Base-by-base conservation (phyloP, 1,284 basidiomycete genomes). In the Pseudozyma sp. region DNA sequence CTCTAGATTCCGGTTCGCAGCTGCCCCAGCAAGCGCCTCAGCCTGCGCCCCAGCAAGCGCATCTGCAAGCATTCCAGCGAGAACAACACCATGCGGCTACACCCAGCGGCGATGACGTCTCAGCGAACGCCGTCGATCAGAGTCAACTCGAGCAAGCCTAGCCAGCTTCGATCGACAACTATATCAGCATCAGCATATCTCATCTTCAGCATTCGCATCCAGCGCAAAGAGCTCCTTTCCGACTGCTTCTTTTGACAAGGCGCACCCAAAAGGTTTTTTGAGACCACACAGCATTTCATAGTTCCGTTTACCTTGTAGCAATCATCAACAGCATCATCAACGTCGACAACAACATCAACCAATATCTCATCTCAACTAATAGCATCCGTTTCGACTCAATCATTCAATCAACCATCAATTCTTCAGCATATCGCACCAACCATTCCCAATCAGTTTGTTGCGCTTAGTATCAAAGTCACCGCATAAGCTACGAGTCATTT, bases 291-390 rank as follows among this genome's bases (percentile, higher is more conserved):
- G 53, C 65, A 61, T 62, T 47, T 43, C 42, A n/a, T 11, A 21
- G 45, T 16, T 47, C 25, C 45, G 45, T 18, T 25, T 47, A 11
- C 25, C 45, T 18, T n/a, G 35, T 38, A 31, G 25, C 25, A 6
- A 31, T n/a, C 31, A 52, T 49, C 45, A 9, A 38, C 19, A 31
- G 18, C 50, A 56, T 50, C 48, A 45, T 45, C 50, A 54, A 34
- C 14, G 38, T 31, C 43, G 48, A 21, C 35, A 43, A 36, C 38
- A 53, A 51, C 56, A 67, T 56, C 50, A 36, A 52, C 16, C 35
- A n/a, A 36, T 52, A 18, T 21, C 49, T 13, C 36, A 36, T 12
- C 13, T 40, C 25, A 6, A 31, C 6, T 6, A 31, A 31, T 6
- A 31, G 25, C 25, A 31, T 31, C 25, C 25, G 25, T 3, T 6